Conservation (phyloP, 1,284 basidiomycete species). For the Marasmius sp. region DNA sequence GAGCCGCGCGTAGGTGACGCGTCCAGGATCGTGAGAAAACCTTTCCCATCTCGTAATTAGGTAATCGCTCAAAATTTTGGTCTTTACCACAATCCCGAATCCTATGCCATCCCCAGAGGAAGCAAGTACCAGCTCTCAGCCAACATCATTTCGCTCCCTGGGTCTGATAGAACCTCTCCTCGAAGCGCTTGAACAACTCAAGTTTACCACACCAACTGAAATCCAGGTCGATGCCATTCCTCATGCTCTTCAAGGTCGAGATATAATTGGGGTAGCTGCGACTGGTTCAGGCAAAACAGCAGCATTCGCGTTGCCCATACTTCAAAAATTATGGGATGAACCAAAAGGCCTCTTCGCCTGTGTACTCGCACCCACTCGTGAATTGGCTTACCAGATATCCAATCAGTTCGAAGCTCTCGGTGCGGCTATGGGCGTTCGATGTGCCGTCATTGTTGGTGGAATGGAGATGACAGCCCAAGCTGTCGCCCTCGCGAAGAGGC, state of each 20-base stretch:
- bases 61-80: not conserved
- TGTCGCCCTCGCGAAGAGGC: slow-evolving; percentile 90
- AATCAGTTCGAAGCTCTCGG: slow-evolving; percentile 95
- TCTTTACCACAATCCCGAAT: not conserved
- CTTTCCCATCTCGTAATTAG: not conserved
- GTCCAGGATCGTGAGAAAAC: slow-evolving; percentile 32
- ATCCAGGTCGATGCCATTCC: slow-evolving; percentile 93
- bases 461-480: slow-evolving; percentile 94
- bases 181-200: slow-evolving; percentile 80
- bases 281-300: slow-evolving; percentile 99
- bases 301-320: slow-evolving; percentile 93
- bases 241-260: slow-evolving; percentile 85
- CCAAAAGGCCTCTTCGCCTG: slow-evolving; percentile 94
- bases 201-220: slow-evolving; percentile 87
- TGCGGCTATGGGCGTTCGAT: slow-evolving; percentile 90
- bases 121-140: slow-evolving; percentile 44
- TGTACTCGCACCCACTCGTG: slow-evolving; percentile 93
- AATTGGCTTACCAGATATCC: slow-evolving; percentile 98
- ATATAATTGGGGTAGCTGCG: slow-evolving; percentile 97
- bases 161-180: slow-evolving; percentile 91
- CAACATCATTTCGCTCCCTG: slow-evolving; percentile 63
- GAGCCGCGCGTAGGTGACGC: slow-evolving; percentile 49
- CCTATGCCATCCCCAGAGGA: slow-evolving; percentile 58
- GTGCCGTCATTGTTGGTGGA: slow-evolving; percentile 92
- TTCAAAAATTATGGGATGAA: slow-evolving; percentile 96